Conservation (phyloP, 2,329 filamentous ascomycete species). For the Trichoderma atrobrunneum region DNA sequence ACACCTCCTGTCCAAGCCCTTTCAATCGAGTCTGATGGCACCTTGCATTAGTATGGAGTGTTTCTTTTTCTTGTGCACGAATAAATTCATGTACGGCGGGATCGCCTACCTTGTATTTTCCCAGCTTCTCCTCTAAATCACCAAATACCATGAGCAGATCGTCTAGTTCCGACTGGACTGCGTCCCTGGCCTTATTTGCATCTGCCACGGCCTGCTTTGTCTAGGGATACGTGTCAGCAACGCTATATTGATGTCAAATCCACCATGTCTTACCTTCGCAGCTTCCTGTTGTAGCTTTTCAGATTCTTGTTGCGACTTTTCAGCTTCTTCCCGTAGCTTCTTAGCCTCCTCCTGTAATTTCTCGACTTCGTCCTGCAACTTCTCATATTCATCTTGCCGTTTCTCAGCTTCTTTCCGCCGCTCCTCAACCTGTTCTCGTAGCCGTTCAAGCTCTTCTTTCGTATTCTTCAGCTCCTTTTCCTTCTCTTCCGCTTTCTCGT, state of each 20-base stretch:
- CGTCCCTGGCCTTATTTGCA: constrained; percentile 61
- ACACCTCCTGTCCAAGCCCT: constrained; percentile 66
- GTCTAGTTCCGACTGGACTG: constrained; percentile 70
- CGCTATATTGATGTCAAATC: background rate
- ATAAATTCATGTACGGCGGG: background rate
- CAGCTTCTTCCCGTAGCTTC: constrained; percentile 30
- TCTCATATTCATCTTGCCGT: constrained; percentile 24
- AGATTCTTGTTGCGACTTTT: constrained; percentile 22
- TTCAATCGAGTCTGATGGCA: constrained; percentile 53
- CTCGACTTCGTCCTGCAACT: constrained; percentile 24
- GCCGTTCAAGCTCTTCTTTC: constrained; percentile 23
- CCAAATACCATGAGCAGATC: constrained; percentile 79
- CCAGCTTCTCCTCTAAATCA: constrained; percentile 74
- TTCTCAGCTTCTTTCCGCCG: constrained; percentile 24
- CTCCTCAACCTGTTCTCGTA: constrained; percentile 26
- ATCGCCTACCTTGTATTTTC: constrained; percentile 66
- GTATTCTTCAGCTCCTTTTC: constrained; percentile 29
- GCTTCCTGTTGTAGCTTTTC: constrained; percentile 27
- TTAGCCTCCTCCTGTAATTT: constrained; percentile 2
- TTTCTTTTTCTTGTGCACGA: background rate
- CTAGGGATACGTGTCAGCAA: constrained; percentile 24
- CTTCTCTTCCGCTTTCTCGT: constrained; percentile 27
- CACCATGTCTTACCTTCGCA: constrained; percentile 26
- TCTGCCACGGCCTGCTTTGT: constrained; percentile 31
- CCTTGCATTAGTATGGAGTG: background rate